Base-by-base conservation (phyloP, 768 basidiomycete genomes). In the Trametes maxima region DNA sequence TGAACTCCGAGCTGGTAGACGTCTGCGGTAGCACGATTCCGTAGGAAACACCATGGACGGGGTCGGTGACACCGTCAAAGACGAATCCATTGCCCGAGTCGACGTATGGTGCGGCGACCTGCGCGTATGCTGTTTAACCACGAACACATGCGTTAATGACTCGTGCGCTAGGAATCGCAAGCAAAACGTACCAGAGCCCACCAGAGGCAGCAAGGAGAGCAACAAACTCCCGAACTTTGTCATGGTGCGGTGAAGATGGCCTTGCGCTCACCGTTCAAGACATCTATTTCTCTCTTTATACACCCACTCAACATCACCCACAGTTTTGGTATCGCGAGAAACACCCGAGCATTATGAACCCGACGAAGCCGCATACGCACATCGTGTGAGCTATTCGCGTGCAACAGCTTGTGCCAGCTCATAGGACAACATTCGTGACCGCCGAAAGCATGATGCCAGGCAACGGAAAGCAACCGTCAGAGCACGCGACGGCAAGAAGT, bases 71-170 rank as follows among this genome's bases (percentile, higher is more conserved):
- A 58, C 72, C 75, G 54, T 72, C 73, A 72, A 85, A 85, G 33
- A 79, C 75, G 63, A 85, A 85, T 51, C 85, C 84, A 67, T 81
- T 85, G 66, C 78, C 81, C 10, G 81, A 72, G 64, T 85, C 85
- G 36, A 75, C 74, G 65, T 81, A 85, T 39, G 69, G 49, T n/a
- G 75, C 68, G 21, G 77, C 80, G 10, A 65, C 64, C 69, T 84
- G 83, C 11, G 81, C 74, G 49, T 81, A 69, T 39, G 70, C 81
- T 83, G 60, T 24, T 12, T 42, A 19, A 5, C 42, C 22, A 39
- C 64, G 19, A 54, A 56, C 43, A 21, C 13, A 36, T 40, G 36
- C 11, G 12, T 37, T 24, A 33, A 46, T n/a, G 22, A 13, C 22
- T 14, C 2, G 35, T 7, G 21, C 35, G 11, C 50, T 22, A 17